Evolutionary conservation across 1,139 yeast species (phyloP).

Genomic region (Arxiozyma slooffiae): DNA sequence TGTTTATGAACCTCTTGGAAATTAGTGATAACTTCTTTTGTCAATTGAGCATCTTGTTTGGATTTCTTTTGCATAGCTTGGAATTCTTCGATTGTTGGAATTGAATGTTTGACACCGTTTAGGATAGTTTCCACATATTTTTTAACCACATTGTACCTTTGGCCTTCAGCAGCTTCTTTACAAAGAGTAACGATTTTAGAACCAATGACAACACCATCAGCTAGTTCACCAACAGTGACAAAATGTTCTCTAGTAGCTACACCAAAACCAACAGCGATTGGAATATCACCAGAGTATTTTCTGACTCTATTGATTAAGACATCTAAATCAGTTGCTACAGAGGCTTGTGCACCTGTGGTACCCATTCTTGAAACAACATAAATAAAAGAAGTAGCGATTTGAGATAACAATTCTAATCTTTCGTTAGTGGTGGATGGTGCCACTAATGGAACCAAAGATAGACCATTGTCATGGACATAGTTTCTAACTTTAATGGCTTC

Average conservation of each 20-base stretch:
- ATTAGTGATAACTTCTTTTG: conserved; percentile 23
- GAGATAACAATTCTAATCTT: conserved; percentile 64
- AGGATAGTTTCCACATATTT: conserved; percentile 61
- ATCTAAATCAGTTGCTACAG: conserved; percentile 56
- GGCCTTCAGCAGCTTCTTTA: conserved; percentile 52
- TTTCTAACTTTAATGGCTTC: conserved; percentile 85
- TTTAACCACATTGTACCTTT: conserved; percentile 50
- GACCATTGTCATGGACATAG: conserved; percentile 53
- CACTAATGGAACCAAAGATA: conserved; percentile 83
- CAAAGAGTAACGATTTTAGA: conserved; percentile 67
- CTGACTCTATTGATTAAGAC: conserved; percentile 68
- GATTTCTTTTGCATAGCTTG: conserved; percentile 21
- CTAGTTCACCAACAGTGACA: conserved; percentile 60
- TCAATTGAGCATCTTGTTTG: conserved; percentile 24
- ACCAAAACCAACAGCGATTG: conserved; percentile 96
- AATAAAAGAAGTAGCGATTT: conserved; percentile 87
- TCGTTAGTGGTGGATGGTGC: conserved; percentile 95
- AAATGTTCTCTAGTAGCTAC: conserved; percentile 90
- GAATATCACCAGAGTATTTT: conserved; percentile 61
- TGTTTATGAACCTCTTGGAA: conserved; percentile 51
- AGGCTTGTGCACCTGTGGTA: conserved; percentile 75
- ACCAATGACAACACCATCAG: conserved; percentile 95
- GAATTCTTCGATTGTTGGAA: conserved; percentile 25
- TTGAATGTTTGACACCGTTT: conserved; percentile 43
- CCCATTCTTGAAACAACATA: conserved; percentile 98